phyloP scores from a whole-genome alignment of 306 rosid species.

The Vigna unguiculata region DNA sequence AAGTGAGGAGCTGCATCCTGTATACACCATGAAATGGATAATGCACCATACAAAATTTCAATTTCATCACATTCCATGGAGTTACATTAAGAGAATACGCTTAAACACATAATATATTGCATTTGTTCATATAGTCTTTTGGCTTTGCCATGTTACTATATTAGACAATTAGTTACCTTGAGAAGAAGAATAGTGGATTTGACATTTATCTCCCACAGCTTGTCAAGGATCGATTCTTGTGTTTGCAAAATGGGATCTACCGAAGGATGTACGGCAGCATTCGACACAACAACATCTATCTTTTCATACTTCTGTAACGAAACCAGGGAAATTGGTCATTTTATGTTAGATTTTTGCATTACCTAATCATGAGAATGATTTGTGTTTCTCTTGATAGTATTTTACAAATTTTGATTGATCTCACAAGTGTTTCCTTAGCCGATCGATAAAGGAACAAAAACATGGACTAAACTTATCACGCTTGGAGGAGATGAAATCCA shows the following conservation, averaged over 20 bases:
- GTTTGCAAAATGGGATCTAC: constrained; percentile 63
- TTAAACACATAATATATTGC: not conserved
- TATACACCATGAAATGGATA: constrained; percentile 28
- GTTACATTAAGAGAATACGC: not conserved
- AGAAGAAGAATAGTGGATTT: constrained; percentile 80
- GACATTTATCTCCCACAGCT: constrained; percentile 88
- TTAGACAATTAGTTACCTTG: constrained; percentile 55
- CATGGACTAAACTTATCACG: not conserved
- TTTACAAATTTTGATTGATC: too few relatives aligned
- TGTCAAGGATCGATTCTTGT: constrained; percentile 73
- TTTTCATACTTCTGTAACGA: constrained; percentile 75
- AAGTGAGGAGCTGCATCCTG: constrained; percentile 80
- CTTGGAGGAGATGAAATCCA: constrained; percentile 4
- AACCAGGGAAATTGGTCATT: constrained; percentile 19
- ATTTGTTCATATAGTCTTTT: constrained; percentile 23
- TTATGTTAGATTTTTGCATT: too few relatives aligned
- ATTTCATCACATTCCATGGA: constrained; percentile 6
- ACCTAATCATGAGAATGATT: too few relatives aligned
- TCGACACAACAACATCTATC: constrained; percentile 80
- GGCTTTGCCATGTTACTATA: not conserved
- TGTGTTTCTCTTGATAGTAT: too few relatives aligned
- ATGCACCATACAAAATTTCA: not conserved
- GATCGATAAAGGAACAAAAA: not conserved
- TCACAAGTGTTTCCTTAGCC: not conserved
- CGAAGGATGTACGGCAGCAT: constrained; percentile 85